Conservation (phyloP, 331 rosid genomes). For the Rhamnella rubrinervis region DNA sequence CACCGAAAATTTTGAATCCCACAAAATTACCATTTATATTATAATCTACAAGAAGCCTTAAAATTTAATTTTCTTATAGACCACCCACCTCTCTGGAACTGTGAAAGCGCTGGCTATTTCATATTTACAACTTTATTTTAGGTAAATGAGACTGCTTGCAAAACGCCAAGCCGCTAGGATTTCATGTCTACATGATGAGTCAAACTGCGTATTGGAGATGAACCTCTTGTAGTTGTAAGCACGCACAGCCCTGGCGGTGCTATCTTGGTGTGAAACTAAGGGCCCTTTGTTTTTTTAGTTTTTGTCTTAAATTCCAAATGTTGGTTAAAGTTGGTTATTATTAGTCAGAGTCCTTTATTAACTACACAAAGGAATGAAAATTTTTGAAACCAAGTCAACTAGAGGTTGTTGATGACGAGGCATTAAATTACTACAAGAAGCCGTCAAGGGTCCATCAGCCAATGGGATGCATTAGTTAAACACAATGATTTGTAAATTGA, state of each 20-base stretch:
- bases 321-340: too few relatives aligned
- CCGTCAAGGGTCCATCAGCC: neutral
- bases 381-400: neutral
- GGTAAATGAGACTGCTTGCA: conserved; percentile 35
- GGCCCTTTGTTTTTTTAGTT: conserved; percentile 63
- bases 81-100: conserved; percentile 18
- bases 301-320: too few relatives aligned
- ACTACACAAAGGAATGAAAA: neutral
- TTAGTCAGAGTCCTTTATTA: conserved; percentile 38
- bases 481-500: neutral
- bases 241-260: conserved; percentile 22
- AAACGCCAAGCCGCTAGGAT: conserved; percentile 43
- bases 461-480: neutral
- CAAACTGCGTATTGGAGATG: conserved; percentile 22
- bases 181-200: conserved; percentile 28
- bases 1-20: conserved; percentile 16
- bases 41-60: conserved; percentile 32
- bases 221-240: conserved; percentile 11
- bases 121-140: conserved; percentile 56
- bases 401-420: too few relatives aligned
- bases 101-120: conserved; percentile 35
- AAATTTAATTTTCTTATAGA: conserved; percentile 7
- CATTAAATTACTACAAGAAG: neutral
- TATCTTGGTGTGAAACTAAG: conserved; percentile 27
- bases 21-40: conserved; percentile 19